These are phyloP conservation scores for Hortaea werneckii DNA, from an alignment of 2,329 filamentous ascomycete genomes.

Conservation along the genomic window DNA sequence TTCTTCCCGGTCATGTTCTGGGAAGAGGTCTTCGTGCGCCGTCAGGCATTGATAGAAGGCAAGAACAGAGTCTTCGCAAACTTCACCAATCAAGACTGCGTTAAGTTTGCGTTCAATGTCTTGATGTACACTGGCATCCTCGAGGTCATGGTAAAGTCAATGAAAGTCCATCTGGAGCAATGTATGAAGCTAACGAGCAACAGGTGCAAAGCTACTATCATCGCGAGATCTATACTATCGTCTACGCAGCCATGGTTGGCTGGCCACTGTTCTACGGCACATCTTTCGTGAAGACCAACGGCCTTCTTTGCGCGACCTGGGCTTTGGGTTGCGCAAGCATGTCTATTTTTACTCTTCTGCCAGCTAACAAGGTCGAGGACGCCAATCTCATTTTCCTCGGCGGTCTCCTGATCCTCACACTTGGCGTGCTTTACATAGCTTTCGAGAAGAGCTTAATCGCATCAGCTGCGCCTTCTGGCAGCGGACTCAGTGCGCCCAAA, in stretches of 20 bases:
- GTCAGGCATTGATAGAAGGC: slow-evolving; percentile 59
- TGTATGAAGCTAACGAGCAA: no score
- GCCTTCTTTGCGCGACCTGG: slow-evolving; percentile 60
- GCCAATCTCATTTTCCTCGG: slow-evolving; percentile 62
- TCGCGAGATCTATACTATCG: slow-evolving; percentile 71
- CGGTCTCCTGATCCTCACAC: slow-evolving; percentile 63
- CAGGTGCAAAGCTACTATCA: slow-evolving; percentile 88
- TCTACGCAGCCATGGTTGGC: slow-evolving; percentile 64
- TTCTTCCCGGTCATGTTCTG: slow-evolving; percentile 92
- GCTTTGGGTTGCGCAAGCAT: slow-evolving; percentile 65
- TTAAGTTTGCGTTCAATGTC: slow-evolving; percentile 53
- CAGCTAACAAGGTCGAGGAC: slow-evolving; percentile 76
- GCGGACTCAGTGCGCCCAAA: slow-evolving; percentile 18
- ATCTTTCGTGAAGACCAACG: slow-evolving; percentile 59
- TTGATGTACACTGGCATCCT: slow-evolving; percentile 64
- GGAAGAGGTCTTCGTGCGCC: slow-evolving; percentile 82
- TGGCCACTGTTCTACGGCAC: slow-evolving; percentile 71
- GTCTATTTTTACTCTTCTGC: slow-evolving; percentile 83
- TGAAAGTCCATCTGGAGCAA: not conserved
- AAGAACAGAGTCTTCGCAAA: slow-evolving; percentile 59
- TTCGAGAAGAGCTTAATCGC: slow-evolving; percentile 59
- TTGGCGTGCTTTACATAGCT: slow-evolving; percentile 67
- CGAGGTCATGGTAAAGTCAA: slow-evolving; percentile 51
- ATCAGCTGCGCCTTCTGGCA: slow-evolving; percentile 27
- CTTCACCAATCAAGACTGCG: slow-evolving; percentile 46